Base-by-base conservation (phyloP, 106 monocot species). In the Chionographis japonica region DNA sequence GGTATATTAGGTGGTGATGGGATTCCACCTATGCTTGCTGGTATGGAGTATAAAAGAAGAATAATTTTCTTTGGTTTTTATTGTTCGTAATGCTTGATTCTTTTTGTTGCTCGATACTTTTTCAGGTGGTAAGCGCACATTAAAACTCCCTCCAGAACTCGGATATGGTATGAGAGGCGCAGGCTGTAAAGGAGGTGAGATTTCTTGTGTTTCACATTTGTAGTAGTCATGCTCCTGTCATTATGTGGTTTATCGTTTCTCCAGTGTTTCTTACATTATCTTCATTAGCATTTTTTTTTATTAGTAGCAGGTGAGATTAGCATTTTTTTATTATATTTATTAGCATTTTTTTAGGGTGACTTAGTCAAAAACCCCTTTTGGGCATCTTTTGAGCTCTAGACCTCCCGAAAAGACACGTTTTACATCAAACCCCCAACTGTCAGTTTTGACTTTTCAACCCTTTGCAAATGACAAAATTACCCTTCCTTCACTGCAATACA, bases 1-100 rank as follows among this genome's bases (percentile, higher is more conserved):
- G 90, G 94, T 3, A 95, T 95, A 54, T 57, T 91, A 69, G 94
- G 94, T 56, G 91, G 88, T 43, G 91, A 95, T 36, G 94, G 94
- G 17, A 69, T 95, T 52, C 94, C 94, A 43, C 85, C 94, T 37
- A 95, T 91, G 94, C 88, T 88, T 72, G 68, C 91, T 59, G 94
- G 94, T 95, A 77, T 52, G 46, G 42, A 49, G 39, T 66, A 19
- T 66, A 19, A 2, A 50, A 3, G 18, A 4, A n/a, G 27, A 36
- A 37, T 12, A 16, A 10, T 17, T 52, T 56, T 15, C n/a, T 12
- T 73, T 59, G 19, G 6, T 37, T 50, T 39, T 27, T 10, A 37
- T 53, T 54, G 18, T 4, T 50, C 13, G 11, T 19, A 43, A 19
- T 49, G 49, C 54, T 55, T 49, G 5, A 67, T 52, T n/a, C 20